Conservation (phyloP, 768 basidiomycete species). For the Collybia sp. region DNA sequence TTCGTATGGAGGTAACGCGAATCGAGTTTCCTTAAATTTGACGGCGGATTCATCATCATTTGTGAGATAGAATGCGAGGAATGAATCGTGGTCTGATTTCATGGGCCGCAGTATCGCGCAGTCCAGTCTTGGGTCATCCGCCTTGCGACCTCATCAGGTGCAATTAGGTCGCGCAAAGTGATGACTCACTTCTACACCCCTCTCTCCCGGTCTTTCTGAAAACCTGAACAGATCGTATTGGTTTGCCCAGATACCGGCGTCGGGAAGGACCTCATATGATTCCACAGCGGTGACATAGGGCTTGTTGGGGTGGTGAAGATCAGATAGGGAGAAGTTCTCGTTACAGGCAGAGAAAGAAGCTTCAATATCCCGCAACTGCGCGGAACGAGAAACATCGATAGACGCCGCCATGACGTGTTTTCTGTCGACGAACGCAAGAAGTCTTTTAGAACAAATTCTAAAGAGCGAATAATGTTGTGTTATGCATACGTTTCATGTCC, state of each 20-base stretch:
- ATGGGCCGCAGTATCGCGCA: constrained; percentile 85
- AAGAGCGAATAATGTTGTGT: not conserved
- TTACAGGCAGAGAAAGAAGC: constrained; percentile 66
- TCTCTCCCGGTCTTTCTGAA: constrained; percentile 82
- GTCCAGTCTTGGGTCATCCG: constrained; percentile 76
- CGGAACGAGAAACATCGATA: constrained; percentile 70
- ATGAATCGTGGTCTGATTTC: constrained; percentile 86
- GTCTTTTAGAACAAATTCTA: not conserved
- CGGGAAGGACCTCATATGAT: constrained; percentile 80
- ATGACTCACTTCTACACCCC: constrained; percentile 54
- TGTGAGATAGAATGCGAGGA: constrained; percentile 82
- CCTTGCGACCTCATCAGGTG: constrained; percentile 28
- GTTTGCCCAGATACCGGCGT: constrained; percentile 85
- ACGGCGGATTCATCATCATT: constrained; percentile 68
- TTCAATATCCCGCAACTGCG: constrained; percentile 77
- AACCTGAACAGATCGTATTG: constrained; percentile 86
- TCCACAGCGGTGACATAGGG: constrained; percentile 70
- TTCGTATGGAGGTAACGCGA: constrained; percentile 34
- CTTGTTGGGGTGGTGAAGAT: constrained; percentile 76
- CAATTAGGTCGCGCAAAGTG: not conserved
- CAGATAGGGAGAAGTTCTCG: constrained; percentile 51
- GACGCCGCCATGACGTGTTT: constrained; percentile 41
- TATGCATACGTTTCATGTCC: constrained; percentile 54
- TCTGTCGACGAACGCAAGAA: constrained; percentile 18
- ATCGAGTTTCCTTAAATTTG: constrained; percentile 58